Base-by-base conservation (phyloP, 495 filamentous ascomycete species). In the Penicillium canescens region DNA sequence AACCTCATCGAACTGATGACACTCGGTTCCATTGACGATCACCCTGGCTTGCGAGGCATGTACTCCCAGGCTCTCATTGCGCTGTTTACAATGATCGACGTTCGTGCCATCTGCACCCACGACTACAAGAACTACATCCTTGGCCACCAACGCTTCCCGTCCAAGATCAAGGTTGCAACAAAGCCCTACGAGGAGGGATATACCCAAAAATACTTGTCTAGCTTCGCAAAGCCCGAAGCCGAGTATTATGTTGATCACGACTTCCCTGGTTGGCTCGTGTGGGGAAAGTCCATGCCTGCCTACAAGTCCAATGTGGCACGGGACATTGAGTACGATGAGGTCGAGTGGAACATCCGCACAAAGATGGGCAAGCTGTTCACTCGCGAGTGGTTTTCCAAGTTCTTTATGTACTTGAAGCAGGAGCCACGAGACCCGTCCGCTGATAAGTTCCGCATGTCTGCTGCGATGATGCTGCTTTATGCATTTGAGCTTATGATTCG, bases 181-280 rank as follows among this genome's bases (percentile, higher is more conserved):
- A 79, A 83, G 37, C 78, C 78, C 1, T 80, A 88, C 46, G 87
- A 96, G 61, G 82, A 88, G 18, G 71, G 79, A 12, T 93, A 89
- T 80, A 98, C 94, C 0, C 61, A 87, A 50, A 75, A 87, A 18
- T 95, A 88, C 60, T 74, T 99, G 3, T 73, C 82, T 0, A 82
- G 81, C 61, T 98, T 98, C 70, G 85, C 87, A 11, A 78, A 87
- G 31, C 85, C 87, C 23, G 88, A 92, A 50, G 83, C 89, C 6
- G 82, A 96, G 49, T 95, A 92, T 66, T 96, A 89, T 57, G 83
- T 97, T 50, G 94, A 99, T 63, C 82, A 82, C 48, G 93, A 96
- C 63, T 88, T 96, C 69, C 90, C 92, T 9, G 94, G 94, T 21
- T 99, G 94, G 94, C 81, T 99, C n/a, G 90, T 94, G 6, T 99